Evolutionary conservation across 176 grass and related monocot genomes (phyloP).

Genomic region (Raddia guianensis): DNA sequence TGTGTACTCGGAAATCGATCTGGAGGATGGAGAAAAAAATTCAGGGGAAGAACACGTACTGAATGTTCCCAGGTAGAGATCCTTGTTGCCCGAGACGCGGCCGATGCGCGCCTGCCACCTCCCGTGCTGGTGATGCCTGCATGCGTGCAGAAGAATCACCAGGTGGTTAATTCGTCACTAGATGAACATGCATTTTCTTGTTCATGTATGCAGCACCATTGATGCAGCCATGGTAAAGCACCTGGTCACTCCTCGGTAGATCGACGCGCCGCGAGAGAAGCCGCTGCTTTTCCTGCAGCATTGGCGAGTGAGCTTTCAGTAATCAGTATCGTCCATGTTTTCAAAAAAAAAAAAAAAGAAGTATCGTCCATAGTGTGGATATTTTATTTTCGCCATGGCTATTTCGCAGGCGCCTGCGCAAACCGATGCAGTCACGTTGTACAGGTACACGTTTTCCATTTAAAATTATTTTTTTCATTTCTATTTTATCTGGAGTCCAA

Average conservation of each 20-base stretch:
- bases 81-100: conserved; percentile 87
- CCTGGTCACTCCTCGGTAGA: conserved; percentile 83
- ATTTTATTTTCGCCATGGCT: too few species aligned
- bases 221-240: neutral
- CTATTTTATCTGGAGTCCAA: too few species aligned
- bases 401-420: too few species aligned
- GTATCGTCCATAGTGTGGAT: neutral
- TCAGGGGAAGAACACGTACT: conserved; percentile 25
- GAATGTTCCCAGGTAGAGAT: conserved; percentile 83
- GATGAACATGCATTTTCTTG: neutral
- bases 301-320: neutral
- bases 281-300: conserved; percentile 71
- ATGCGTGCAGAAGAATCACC: neutral
- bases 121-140: conserved; percentile 82
- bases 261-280: conserved; percentile 75
- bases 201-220: neutral
- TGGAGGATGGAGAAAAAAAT: neutral
- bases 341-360: neutral
- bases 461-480: too few species aligned
- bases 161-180: neutral
- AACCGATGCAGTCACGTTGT: too few species aligned
- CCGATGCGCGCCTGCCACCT: conserved; percentile 86
- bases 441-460: too few species aligned
- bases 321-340: neutral
- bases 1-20: neutral